Base-by-base conservation (phyloP, 2,329 filamentous ascomycete genomes). In the Penicillium sumatraense region DNA sequence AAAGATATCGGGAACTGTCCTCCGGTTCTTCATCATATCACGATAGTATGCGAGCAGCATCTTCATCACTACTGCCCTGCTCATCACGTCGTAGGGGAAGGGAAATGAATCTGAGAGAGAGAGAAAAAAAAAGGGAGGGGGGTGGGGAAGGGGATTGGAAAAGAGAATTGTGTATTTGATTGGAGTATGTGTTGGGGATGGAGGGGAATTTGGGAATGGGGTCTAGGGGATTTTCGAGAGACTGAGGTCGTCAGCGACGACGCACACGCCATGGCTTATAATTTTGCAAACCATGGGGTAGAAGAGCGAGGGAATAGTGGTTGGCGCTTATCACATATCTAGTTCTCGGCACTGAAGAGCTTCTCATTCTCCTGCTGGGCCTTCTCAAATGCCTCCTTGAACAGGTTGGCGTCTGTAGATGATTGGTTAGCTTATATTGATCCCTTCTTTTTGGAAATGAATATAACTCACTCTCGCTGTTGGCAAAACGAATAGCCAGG, bases 371-470 rank as follows among this genome's bases (percentile, higher is more conserved):
- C 92, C 81, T 93, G 87, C 82, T 97, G 93, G 51, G 95, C 93
- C 83, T 96, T 92, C 81, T 96, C 87, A 82, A 98, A 98, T 54
- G 91, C 88, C 64, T 98, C 93, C 85, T 97, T 98, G 87, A 99
- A 98, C 58, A 87, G 82, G 78, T 97, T 96, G 82, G 95, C 95
- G 72, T 98, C 92, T 96, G 57, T 3, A 49, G 49, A 41, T 21
- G 16, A 4, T 6, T 21, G 2, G 38, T 70, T 61, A 72, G 61
- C 52, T 24, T 41, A 10, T 36, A 33, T 29, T 27, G 5, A 11
- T 26, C 13, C 33, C 4, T n/a, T 45, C 41, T 13, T 23, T 20
- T 51, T 31, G 4, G 14, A 3, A 23, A 18, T 10, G 6, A 18
- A 10, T 24, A 20, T 10, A 52, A 84, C 89, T 75, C 84, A 96